Evolutionary conservation across 345 rosid species (phyloP).

Genomic region (Chamaenerion angustifolium): DNA sequence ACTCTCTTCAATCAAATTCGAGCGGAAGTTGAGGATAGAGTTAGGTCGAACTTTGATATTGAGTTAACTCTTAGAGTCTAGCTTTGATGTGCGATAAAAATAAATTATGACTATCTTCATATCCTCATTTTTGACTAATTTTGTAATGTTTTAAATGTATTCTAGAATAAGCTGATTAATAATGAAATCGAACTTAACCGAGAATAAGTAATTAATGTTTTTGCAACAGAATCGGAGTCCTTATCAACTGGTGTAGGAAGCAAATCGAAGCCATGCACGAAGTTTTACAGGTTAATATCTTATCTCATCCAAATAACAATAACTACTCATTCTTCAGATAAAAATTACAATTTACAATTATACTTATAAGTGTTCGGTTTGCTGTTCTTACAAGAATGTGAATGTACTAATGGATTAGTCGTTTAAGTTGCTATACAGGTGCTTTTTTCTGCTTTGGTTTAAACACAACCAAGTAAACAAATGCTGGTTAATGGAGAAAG

Average conservation of each 20-base stretch:
- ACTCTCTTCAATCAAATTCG: too few species aligned
- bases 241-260: conserved; percentile 97
- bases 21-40: too few species aligned
- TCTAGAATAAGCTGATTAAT: conserved; percentile 9
- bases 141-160: background rate
- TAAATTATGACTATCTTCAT: too few species aligned
- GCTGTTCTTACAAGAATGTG: conserved; percentile 8
- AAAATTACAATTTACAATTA: conserved; percentile 12
- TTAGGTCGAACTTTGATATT: too few species aligned
- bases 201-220: conserved; percentile 53
- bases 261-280: conserved; percentile 99
- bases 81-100: too few species aligned
- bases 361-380: conserved; percentile 13
- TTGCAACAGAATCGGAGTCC: conserved; percentile 81
- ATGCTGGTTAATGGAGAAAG: conserved; percentile 16
- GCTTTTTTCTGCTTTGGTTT: conserved; percentile 13
- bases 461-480: conserved; percentile 14
- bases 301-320: conserved; percentile 35
- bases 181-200: conserved; percentile 20
- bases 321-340: conserved; percentile 7
- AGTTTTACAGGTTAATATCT: conserved; percentile 98
- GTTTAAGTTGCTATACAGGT: conserved; percentile 32
- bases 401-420: conserved; percentile 20
- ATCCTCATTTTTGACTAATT: background rate
- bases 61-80: too few species aligned